Evolutionary conservation across 768 basidiomycete genomes (phyloP).

Genomic region (Tricholoma terreum): DNA sequence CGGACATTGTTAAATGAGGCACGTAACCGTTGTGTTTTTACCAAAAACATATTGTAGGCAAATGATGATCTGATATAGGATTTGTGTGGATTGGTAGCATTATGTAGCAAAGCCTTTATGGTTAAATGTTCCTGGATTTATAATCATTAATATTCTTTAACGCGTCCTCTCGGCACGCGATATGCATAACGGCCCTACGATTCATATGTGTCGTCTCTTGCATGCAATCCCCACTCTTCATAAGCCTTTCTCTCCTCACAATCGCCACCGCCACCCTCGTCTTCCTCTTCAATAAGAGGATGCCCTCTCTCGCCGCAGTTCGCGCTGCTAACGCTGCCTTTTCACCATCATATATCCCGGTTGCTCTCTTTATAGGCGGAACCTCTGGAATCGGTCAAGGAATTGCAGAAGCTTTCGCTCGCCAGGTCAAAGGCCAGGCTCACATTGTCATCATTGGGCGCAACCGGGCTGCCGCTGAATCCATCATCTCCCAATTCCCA

Average conservation of each 20-base stretch:
- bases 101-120: background rate
- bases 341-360: conserved; percentile 22
- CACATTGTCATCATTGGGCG: conserved; percentile 54
- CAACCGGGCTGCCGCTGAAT: conserved; percentile 45
- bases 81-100: background rate
- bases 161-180: too few species aligned
- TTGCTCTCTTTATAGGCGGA: conserved; percentile 43
- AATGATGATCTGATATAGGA: background rate
- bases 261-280: too few species aligned
- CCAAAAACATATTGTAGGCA: too few species aligned
- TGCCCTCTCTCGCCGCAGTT: background rate
- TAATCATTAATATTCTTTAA: background rate
- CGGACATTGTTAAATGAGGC: too few species aligned
- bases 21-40: too few species aligned
- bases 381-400: conserved; percentile 49
- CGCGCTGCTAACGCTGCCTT: conserved; percentile 29
- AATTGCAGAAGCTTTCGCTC: conserved; percentile 44
- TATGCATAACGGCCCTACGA: too few species aligned
- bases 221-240: background rate
- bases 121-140: background rate
- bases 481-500: conserved; percentile 43
- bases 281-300: background rate
- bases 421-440: conserved; percentile 45
- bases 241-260: background rate
- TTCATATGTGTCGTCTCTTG: background rate